Percentiles rank a stretch among this genome's conserved stretches.
phyloP scores from a whole-genome alignment of 2,329 filamentous ascomycete species.

The Aschersonia sp. region DNA sequence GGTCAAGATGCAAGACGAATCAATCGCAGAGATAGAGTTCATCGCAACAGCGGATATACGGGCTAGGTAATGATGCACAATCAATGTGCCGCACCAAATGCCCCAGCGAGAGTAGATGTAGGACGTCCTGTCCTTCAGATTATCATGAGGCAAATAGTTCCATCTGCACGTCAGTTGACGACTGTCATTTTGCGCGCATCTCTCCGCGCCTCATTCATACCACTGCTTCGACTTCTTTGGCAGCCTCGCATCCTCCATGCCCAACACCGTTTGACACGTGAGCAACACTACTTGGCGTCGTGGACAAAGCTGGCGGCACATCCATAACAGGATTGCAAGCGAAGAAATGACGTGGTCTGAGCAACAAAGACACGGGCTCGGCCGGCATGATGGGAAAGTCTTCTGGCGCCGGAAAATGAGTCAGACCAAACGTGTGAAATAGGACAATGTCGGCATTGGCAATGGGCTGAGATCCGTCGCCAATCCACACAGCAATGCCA shows the following conservation, averaged over 20 bases:
- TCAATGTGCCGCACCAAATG: background rate
- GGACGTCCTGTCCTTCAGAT: background rate
- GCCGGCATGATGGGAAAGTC: constrained; percentile 89
- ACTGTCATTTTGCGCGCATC: no score
- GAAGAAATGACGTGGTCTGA: constrained; percentile 76
- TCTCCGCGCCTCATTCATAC: background rate
- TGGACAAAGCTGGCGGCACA: constrained; percentile 42
- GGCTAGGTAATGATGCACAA: no score
- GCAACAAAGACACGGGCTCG: constrained; percentile 68
- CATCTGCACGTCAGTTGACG: background rate
- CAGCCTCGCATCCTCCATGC: background rate
- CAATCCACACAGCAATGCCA: constrained; percentile 67
- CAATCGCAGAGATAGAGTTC: no score
- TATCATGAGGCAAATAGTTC: no score
- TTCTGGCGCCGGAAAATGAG: constrained; percentile 78
- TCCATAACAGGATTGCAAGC: constrained; percentile 64
- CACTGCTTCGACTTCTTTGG: background rate
- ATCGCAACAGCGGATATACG: no score
- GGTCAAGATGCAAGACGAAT: no score
- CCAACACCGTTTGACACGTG: background rate
- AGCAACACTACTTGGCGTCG: background rate
- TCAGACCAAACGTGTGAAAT: constrained; percentile 89
- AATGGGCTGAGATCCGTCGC: constrained; percentile 51
- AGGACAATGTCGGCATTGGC: constrained; percentile 78
- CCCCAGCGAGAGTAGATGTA: background rate